Base-by-base conservation (phyloP, 148 eudicot genomes). In the Tetragonia tetragonoides region DNA sequence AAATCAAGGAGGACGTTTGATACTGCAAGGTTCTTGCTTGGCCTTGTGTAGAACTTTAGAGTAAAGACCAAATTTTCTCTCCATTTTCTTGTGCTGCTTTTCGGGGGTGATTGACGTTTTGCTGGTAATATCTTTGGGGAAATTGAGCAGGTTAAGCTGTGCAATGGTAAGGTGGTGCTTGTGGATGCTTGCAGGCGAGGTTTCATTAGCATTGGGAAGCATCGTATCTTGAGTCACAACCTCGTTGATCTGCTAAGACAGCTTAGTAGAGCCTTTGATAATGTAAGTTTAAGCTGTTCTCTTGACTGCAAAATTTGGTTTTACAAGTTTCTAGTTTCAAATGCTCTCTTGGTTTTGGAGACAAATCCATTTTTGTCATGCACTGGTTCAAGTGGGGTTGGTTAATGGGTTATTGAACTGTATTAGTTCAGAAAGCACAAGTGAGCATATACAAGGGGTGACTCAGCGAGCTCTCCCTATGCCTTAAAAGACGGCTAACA, bases 211-310 rank as follows among this genome's bases (percentile, higher is more conserved):
- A 75, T 80, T 75, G 98, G 99, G 72, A 96, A 93, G 93, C 97
- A 96, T 75, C 91, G 85, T 46, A 78, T 96, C 63, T 88, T 91
- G 82, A 86, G 89, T 85, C 98, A 93, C 88, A 93, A 84, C 85
- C 95, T 96, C 82, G 93, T 96, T 78, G 99, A 93, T 86, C 78
- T 96, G 89, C 77, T 96, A 66, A 87, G 98, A 9, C 99, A 93
- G 70, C 88, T 91, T 57, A 96, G 98, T 81, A 82, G 99, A 84
- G 93, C 95, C 78, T 96, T 96, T 78, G 99, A 96, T 75, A 93
- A 90, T 83, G 99, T 96, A 80, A 79, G 97, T 77, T 76, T 56
- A 59, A 56, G 12, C 41, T 61, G 41, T 60, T 15, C 56, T 81
- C 42, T 72, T 65, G 46, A 49, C 40, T 72, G 51, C 38, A 73